Base-by-base conservation (phyloP, 1,139 yeast species). In the Suhomyces ambrosiae region DNA sequence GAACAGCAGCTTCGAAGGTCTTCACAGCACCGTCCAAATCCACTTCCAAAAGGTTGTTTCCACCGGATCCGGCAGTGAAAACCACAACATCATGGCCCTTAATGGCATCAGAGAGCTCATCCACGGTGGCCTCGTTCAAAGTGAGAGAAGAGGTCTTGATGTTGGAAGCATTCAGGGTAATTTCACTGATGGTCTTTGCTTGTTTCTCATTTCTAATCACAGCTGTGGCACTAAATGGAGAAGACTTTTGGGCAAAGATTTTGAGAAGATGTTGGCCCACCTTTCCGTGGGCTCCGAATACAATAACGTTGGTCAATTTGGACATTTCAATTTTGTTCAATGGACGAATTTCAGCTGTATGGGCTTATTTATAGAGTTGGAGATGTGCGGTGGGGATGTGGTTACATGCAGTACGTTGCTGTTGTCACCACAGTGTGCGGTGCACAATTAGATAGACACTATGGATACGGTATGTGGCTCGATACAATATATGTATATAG, bases 11-110 rank as follows among this genome's bases (percentile, higher is more conserved):
- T 49, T 80, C 85, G 39, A 75, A 68, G 2, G 75, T 69, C 51
- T 77, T 76, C 25, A 77, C 78, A 5, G 81, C 80, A 4, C 82
- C 83, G 50, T 81, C 86, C 38, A 80, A 61, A 50, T 82, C 88
- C 10, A 81, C 77, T 16, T 70, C 65, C 34, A 79, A 62, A 10
- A 81, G 68, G 35, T 69, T 60, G 39, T 70, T 71, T 2, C 86
- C 86, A 5, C 77, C 82, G 2, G 85, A 78, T 5, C 87, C 87
- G 1, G 83, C 86, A 30, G 76, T 64, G 60, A 80, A 77, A 1
- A 82, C 77, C 5, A 81, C 78, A 5, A 79, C 80, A 50, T 78
- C 80, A 30, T 65, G 71, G 3, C 80, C 82, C 27, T 57, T 54
- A 23, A 81, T 55, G 0, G 60, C 60, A 1, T 54, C 42, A 0